Percentiles rank a stretch among this genome's conserved stretches.
Evolutionary conservation across 441 rosid genomes (phyloP).

Genomic region (Dalechampia spathulata): DNA sequence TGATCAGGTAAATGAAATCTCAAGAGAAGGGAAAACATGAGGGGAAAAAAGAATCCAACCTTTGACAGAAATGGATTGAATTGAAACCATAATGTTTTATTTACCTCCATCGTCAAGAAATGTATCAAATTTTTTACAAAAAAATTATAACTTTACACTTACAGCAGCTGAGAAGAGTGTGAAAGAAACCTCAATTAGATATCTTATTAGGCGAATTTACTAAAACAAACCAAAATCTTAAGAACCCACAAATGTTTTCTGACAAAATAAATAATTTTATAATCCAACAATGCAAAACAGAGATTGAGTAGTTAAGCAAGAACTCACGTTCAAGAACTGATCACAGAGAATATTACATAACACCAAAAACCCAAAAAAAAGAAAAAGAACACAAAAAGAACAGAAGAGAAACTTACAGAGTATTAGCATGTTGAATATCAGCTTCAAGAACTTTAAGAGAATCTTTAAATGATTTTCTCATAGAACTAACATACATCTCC

Average conservation of each 20-base stretch:
- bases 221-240: too few species aligned
- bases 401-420: slow-evolving; percentile 38
- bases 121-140: not conserved
- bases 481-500: slow-evolving; percentile 42
- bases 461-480: slow-evolving; percentile 57
- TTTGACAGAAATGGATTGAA: too few species aligned
- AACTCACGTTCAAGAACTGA: too few species aligned
- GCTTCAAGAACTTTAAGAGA: slow-evolving; percentile 76
- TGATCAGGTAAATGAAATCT: not conserved
- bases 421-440: slow-evolving; percentile 71
- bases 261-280: not conserved
- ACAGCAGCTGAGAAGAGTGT: not conserved
- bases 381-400: not conserved
- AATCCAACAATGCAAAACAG: not conserved
- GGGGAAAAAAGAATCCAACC: not conserved
- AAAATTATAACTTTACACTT: not conserved
- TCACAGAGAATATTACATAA: too few species aligned
- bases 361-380: too few species aligned
- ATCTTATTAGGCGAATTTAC: too few species aligned
- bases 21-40: not conserved
- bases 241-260: not conserved
- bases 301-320: too few species aligned
- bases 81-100: too few species aligned
- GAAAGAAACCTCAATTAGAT: not conserved
- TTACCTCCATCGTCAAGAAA: slow-evolving; percentile 1